Evolutionary conservation across 2,329 filamentous ascomycete genomes (phyloP), one percentile per base, ranked within the genome.

Genomic region (Claviceps africana): DNA sequence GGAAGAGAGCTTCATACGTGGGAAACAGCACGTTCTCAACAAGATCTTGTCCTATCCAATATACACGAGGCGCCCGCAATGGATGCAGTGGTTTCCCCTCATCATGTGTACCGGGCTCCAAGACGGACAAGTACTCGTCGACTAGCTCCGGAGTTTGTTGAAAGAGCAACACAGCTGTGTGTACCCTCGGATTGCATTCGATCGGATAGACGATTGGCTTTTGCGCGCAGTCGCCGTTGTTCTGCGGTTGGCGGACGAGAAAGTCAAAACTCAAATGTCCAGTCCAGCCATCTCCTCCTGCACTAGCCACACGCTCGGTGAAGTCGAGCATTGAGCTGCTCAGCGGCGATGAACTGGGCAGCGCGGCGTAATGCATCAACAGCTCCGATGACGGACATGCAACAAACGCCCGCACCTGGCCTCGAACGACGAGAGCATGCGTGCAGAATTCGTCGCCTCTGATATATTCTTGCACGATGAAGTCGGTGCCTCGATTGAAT

Each of bases 11-110:
- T 0, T 73, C 57, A 0, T 77, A 55, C 0, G 76, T 30, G 0
- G 63, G 79, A 0, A 73, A 62, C 0, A 82, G 37, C 0, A 82
- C 60, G 1, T 74, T 65, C 1, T 72, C 69, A 1, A 82, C 67
- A 0, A 86, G 51, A 53, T 87, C 83, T 56, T 87, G 81, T 0
- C 77, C 80, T n/a, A 82, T 61, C 83, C 83, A 87, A 64, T 84
- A 85, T 55, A 72, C 68, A 13, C 59, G 57, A 43, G 51, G 56
- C 51, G 62, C 53, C 42, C 54, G 53, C 2, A 28, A 56, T 5
- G 62, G 65, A 28, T 57, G 56, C 6, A 58, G 28, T 1, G 57
- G 66, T 37, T 53, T 45, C 6, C 21, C 3, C 3, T 59, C 50
- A 31, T 55, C 48, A 37, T 55, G 19, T 1, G 51, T 6, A 19